phyloP scores from a whole-genome alignment of 179 eudicot genomes.

The Silene coronaria region DNA sequence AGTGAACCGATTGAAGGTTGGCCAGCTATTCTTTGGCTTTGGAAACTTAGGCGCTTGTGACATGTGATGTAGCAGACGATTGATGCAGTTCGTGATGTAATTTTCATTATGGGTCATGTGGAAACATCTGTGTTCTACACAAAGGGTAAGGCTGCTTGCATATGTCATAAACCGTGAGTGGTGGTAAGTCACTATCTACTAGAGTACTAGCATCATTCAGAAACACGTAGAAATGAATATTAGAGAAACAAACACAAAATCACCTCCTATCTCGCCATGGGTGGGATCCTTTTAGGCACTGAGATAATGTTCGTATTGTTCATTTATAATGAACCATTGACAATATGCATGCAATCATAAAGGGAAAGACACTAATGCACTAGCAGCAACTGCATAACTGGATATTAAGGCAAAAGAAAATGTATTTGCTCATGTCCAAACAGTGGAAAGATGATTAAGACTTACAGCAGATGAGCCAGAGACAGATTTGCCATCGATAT shows the following conservation, averaged over 20 bases:
- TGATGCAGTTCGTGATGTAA: background rate
- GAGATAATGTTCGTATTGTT: background rate
- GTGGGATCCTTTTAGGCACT: background rate
- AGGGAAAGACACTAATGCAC: background rate
- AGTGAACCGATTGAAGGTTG: background rate
- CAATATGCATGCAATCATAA: background rate
- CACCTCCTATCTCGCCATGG: too few species aligned
- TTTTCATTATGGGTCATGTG: background rate
- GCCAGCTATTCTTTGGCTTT: background rate
- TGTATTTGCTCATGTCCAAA: background rate
- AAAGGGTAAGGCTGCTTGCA: background rate
- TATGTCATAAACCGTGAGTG: too few species aligned
- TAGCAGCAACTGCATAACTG: background rate
- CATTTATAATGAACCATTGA: background rate
- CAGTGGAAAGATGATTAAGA: conserved; percentile 2
- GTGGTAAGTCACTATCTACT: too few species aligned
- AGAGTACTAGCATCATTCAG: too few species aligned
- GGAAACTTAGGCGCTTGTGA: background rate
- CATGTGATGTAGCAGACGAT: background rate
- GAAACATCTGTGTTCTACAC: background rate
- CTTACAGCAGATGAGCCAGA: conserved; percentile 35
- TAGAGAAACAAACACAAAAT: too few species aligned
- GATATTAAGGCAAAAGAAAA: background rate
- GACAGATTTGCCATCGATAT: conserved; percentile 6
- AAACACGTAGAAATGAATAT: too few species aligned